Evolutionary conservation across 2,329 filamentous ascomycete genomes (phyloP).

Genomic region (Trichophyton equinum): DNA sequence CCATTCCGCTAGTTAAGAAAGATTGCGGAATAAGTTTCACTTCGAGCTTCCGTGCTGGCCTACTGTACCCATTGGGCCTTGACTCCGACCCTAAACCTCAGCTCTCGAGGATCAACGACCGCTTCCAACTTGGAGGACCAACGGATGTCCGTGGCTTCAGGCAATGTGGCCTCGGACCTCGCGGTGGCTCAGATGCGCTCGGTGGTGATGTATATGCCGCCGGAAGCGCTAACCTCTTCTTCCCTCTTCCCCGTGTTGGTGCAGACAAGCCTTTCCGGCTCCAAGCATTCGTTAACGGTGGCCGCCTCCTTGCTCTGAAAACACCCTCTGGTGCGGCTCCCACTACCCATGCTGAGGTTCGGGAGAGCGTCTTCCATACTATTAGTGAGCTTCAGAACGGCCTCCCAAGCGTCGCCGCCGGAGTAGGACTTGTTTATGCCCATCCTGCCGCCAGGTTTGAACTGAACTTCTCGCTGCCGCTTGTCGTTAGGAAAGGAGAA

Average conservation of each 20-base stretch:
- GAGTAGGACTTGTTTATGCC: conserved; percentile 84
- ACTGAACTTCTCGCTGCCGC: conserved; percentile 82
- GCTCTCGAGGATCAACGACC: conserved; percentile 77
- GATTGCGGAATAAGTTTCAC: conserved; percentile 71
- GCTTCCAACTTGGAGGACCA: conserved; percentile 87
- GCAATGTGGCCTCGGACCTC: conserved; percentile 74
- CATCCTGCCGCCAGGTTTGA: conserved; percentile 90
- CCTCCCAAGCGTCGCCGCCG: conserved; percentile 72
- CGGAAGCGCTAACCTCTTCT: conserved; percentile 69
- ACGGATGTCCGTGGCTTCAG: conserved; percentile 92
- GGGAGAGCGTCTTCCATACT: conserved; percentile 41
- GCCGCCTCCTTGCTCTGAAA: conserved; percentile 65
- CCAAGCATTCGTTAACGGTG: conserved; percentile 84
- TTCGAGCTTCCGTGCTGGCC: conserved; percentile 64
- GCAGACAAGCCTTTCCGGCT: conserved; percentile 73
- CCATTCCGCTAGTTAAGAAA: conserved; percentile 54
- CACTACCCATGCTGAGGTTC: conserved; percentile 38
- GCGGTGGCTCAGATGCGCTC: conserved; percentile 71
- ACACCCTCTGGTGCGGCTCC: conserved; percentile 38
- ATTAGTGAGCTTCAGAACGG: conserved; percentile 60
- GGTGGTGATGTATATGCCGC: conserved; percentile 89
- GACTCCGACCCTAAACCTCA: conserved; percentile 43
- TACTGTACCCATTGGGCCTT: conserved; percentile 69
- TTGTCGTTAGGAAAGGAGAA: conserved; percentile 71
- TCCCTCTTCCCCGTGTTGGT: conserved; percentile 72